phyloP scores from a whole-genome alignment of 1,284 basidiomycete genomes.

The Pseudozyma hubeiensis region DNA sequence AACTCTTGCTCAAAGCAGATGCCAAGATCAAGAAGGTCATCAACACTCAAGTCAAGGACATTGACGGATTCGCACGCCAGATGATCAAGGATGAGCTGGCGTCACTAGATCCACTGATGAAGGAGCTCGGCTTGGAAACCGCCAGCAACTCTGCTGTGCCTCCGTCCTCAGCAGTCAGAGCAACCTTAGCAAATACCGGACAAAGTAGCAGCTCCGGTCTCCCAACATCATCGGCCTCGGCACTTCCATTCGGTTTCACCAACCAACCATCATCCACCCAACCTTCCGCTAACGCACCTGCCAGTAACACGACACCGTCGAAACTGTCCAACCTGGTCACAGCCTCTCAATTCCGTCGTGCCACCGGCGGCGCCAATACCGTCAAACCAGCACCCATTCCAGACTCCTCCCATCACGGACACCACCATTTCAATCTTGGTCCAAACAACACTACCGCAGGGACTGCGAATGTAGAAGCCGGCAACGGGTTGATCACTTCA shows the following conservation, averaged over 20 bases:
- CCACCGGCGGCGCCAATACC: background rate
- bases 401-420: slow-evolving; percentile 12
- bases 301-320: background rate
- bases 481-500: slow-evolving; percentile 7
- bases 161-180: background rate
- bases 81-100: slow-evolving; percentile 57
- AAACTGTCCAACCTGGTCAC: slow-evolving; percentile 6
- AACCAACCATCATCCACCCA: background rate
- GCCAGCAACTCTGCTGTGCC: slow-evolving; percentile 6
- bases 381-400: background rate
- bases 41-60: slow-evolving; percentile 47
- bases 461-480: background rate
- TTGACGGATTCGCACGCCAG: slow-evolving; percentile 52
- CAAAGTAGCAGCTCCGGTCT: slow-evolving; percentile 8
- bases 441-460: background rate
- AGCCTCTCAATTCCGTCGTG: slow-evolving; percentile 21
- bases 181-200: background rate
- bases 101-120: slow-evolving; percentile 44
- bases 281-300: background rate
- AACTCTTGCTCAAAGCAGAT: slow-evolving; percentile 55
- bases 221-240: slow-evolving; percentile 12
- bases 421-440: slow-evolving; percentile 37
- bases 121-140: slow-evolving; percentile 27
- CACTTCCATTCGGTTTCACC: slow-evolving; percentile 20
- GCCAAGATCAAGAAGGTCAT: slow-evolving; percentile 57